Percentiles rank a stretch among this genome's conserved stretches.
Evolutionary conservation across 306 rosid species (phyloP).

Genomic region (Abrus precatorius): DNA sequence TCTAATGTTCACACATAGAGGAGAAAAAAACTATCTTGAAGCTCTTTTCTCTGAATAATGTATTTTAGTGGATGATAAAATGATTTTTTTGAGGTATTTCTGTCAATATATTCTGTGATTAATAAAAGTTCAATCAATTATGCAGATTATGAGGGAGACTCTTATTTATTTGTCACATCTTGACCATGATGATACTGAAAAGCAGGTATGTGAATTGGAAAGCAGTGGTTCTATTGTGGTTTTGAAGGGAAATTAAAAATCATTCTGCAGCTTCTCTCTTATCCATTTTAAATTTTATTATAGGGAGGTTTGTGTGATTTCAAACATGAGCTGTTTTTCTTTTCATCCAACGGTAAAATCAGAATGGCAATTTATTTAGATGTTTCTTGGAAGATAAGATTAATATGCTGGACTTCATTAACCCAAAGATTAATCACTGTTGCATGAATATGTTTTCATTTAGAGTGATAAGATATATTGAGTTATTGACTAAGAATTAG

Average conservation of each 20-base stretch:
- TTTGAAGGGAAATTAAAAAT: background rate
- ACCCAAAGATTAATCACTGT: background rate
- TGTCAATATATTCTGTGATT: background rate
- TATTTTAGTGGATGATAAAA: background rate
- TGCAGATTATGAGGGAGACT: conserved; percentile 99
- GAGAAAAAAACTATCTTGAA: background rate
- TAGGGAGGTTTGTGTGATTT: background rate
- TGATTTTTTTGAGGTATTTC: conserved; percentile 3
- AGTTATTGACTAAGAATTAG: background rate
- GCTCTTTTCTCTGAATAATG: background rate
- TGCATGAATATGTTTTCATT: conserved; percentile 14
- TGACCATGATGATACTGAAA: conserved; percentile 95
- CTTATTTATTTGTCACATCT: conserved; percentile 96
- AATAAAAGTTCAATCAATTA: conserved; percentile 37
- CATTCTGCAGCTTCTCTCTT: conserved; percentile 13
- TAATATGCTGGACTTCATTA: background rate
- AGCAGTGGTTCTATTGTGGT: background rate
- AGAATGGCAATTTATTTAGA: background rate
- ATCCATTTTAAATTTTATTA: background rate
- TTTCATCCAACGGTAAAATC: background rate
- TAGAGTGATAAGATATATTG: background rate
- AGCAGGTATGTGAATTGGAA: conserved; percentile 67
- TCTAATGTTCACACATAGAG: background rate
- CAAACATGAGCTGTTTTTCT: background rate
- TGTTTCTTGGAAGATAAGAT: conserved; percentile 17